Base-by-base conservation (phyloP, 164 flowering plant species). In the Taxillus chinensis region DNA sequence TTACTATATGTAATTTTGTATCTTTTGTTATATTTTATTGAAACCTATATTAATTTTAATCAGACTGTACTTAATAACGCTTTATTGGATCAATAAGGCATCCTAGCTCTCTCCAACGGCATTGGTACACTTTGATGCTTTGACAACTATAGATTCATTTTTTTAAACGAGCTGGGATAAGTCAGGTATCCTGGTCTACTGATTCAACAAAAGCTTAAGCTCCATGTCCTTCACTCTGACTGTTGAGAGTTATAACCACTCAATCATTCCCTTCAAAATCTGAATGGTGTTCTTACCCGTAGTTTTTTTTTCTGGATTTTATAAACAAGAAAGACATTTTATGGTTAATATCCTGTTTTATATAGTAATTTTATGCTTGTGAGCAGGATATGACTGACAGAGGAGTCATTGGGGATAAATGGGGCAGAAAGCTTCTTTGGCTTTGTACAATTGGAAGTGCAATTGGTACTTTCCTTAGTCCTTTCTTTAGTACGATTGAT, bases 401-500 rank as follows among this genome's bases (percentile, higher is more conserved):
- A 77, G 96, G 95, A 72, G 79, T 80, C 12, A 72, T 92, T 64
- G 77, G 78, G 49, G 96, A 92, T 73, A 90, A 82, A 77, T 92
- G 98, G 98, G 86, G 95, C 42, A 67, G 64, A 70, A 82, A 93
- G 72, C 51, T 87, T 64, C 86, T 90, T 49, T 90, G 98, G 96
- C 43, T 69, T 39, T 81, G 86, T 71, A 90, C 95, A 42, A 49
- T 92, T 70, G 96, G 96, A 67, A 92, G 90, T 75, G 96, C 86
- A 15, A 40, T 80, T 62, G 76, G 96, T 89, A 81, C 42, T 5
- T 9, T 10, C 11, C 43, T 57, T 3, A 37, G 40, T 13, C 3
- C 14, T 10, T 38, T 57, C 41, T n/a, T 5, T 3, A 37, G 16
- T 17, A 0, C 9, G 8, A 27, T 17, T 55, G 41, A 27, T 55